Conservation (phyloP, 2,329 filamentous ascomycete genomes). For the Cercospora sp. region DNA sequence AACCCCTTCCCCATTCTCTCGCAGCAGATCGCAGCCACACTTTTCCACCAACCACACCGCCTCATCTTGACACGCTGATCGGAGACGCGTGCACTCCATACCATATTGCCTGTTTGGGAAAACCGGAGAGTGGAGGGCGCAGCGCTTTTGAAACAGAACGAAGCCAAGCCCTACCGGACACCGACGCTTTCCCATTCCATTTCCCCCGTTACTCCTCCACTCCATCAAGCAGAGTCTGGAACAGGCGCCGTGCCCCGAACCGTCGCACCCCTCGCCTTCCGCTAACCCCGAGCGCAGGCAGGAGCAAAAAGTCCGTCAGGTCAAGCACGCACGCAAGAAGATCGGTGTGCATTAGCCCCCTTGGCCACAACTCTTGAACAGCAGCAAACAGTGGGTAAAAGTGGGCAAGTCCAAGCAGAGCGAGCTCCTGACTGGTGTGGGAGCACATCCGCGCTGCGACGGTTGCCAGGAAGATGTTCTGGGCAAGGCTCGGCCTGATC, state of each 20-base stretch:
- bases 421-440: neutral
- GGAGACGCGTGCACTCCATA: neutral
- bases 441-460: slow-evolving; percentile 3
- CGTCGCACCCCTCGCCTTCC: slow-evolving; percentile 5
- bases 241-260: neutral
- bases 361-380: slow-evolving; percentile 22
- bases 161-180: neutral
- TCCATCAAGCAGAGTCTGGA: neutral
- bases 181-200: neutral
- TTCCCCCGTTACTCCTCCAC: neutral
- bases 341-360: slow-evolving; percentile 19
- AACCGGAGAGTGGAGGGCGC: neutral
- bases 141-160: neutral
- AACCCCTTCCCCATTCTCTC: neutral
- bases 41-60: slow-evolving; percentile 5
- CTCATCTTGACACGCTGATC: neutral
- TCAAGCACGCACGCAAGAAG: slow-evolving; percentile 16
- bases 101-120: neutral
- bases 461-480: slow-evolving; percentile 3
- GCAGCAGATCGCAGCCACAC: neutral
- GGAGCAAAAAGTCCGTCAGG: neutral
- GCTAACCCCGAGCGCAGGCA: neutral
- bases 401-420: neutral
- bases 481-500: slow-evolving; percentile 8
- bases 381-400: neutral